Evolutionary conservation across 768 basidiomycete species (phyloP), one percentile per base, ranked within the genome.

Genomic region (Dioszegia aurantiaca): DNA sequence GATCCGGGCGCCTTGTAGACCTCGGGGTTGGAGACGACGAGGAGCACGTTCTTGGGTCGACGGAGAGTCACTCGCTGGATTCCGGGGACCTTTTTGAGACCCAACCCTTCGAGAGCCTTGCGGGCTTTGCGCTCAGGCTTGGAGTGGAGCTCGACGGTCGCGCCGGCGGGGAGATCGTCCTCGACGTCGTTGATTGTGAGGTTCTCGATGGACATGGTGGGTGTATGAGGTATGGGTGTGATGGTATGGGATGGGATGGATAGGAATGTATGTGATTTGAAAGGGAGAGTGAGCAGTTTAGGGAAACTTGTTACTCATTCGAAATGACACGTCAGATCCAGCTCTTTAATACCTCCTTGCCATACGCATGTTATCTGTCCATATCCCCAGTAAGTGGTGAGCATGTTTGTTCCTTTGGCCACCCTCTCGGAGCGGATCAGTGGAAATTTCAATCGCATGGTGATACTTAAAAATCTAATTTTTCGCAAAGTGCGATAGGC

Each of bases 1-100:
- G 90, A 91, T 80, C 90, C 92, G 41, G 88, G 86, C 48, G 89
- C 91, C 82, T 97, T 97, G 86, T 89, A 99, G 54, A 99, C 95
- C 64, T 99, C 95, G 36, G 95, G 95, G 49, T 86, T 81, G 54
- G 89, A 85, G 69, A 99, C 83, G 60, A 97, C 93, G 75, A 97
- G 89, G 62, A 98, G 85, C 62, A 94, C 91, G 75, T 91, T 92
- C 81, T 97, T 97, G 47, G 95, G 89, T 77, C 93, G 83, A 75
- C 92, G 82, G 71, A 99, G 82, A 57, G 91, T 94, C 54, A 99
- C 95, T 56, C 95, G 85, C 69, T 90, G 95, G 78, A 99, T 97
- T 68, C 84, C 86, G 58, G 87, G 84, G 56, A 99, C 88, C 78
- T 85, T 87, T 81, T 95, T 95, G 78, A 99, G 80, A 39, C 95